Evolutionary conservation across 2,329 filamentous ascomycete genomes (phyloP), one percentile per base, ranked within the genome.

Genomic region (Seiridium unicorne): DNA sequence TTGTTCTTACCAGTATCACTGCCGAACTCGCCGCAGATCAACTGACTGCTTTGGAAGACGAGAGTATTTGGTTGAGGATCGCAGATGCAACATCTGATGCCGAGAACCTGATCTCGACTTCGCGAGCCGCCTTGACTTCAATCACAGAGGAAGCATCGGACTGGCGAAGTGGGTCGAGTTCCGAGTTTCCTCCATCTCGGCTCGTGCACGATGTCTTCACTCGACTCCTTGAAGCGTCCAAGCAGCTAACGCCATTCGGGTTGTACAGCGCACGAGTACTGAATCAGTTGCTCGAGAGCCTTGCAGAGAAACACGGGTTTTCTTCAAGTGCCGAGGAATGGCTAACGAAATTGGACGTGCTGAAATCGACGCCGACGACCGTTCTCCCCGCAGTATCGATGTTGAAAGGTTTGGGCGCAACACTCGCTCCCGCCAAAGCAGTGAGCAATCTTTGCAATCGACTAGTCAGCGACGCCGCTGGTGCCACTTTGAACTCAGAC

Each of bases 381-480:
- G 74, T 79, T 0, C 72, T 88, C 0, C 74, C 79, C 0, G 79
- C 81, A 0, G 71, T 79, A 2, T 84, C 83, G 0, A 70, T 86
- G 3, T 67, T 88, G 3, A 68, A 74, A 1, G 85, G 84, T 0
- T 76, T 87, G 35, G 81, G 81, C 2, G 80, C 85, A 64, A 71
- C 76, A 2, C 71, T 84, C 5, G 75, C 77, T 3, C 70, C 77
- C 0, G 85, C 82, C 0, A 83, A 79, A 62, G 61, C 73, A 1
- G 72, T 83, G 31, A 82, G 74, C 58, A 86, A 76, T 55, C 78
- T 89, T 46, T 84, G 81, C 68, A 88, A 88, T 66, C 79, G 83
- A 10, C 76, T 89, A 0, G 76, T 88, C 38, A 88, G 85, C 64
- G 84, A 89, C 62, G 67, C 87, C n/a, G 79, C 84, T 1, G 83